Base-by-base conservation (phyloP, 148 eudicot genomes). In the Limonium bicolor region DNA sequence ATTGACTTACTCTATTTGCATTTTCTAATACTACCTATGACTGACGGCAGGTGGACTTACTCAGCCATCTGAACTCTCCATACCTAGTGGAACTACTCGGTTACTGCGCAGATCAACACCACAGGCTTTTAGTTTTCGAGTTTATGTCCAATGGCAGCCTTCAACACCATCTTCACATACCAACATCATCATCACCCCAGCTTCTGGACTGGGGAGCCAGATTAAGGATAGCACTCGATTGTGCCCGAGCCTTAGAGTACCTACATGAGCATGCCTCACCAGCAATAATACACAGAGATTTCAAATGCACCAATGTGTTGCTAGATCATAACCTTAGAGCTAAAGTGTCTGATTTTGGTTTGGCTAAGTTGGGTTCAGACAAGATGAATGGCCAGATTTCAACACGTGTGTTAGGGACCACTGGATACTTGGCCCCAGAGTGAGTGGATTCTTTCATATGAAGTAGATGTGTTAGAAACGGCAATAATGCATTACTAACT, bases 381-480 rank as follows among this genome's bases (percentile, higher is more conserved):
- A 90, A 73, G 82, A 69, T 90, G 52, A 80, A 80, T 36, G 97
- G 87, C 17, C 84, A 61, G 55, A 68, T 90, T 29, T 80, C 95
- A 1, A 90, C 97, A 0, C 78, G 95, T 15, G 95, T 90, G 34
- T 47, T 84, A 31, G 97, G 97, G 65, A 90, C 95, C 71, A 90
- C 95, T 0, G 97, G 95, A 20, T 90, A 84, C 62, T 50, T 90
- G 54, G 93, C 95, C 27, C 97, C 97, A 27, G 95, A 90, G 97
- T 90, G 63, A 52, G 97, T 88, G 16, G 60, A 46, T 50, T 42
- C 52, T 36, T 50, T 35, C 16, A 27, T 29, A n/a, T n/a, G n/a
- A n/a, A n/a, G n/a, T n/a, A n/a, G n/a, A n/a, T n/a, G n/a, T n/a
- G n/a, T n/a, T n/a, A n/a, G n/a, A n/a, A n/a, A n/a, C n/a, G n/a